Percentiles rank a stretch among this genome's conserved stretches.
Conservation (phyloP, 2,329 filamentous ascomycete species). For the Thelonectria discophora region DNA sequence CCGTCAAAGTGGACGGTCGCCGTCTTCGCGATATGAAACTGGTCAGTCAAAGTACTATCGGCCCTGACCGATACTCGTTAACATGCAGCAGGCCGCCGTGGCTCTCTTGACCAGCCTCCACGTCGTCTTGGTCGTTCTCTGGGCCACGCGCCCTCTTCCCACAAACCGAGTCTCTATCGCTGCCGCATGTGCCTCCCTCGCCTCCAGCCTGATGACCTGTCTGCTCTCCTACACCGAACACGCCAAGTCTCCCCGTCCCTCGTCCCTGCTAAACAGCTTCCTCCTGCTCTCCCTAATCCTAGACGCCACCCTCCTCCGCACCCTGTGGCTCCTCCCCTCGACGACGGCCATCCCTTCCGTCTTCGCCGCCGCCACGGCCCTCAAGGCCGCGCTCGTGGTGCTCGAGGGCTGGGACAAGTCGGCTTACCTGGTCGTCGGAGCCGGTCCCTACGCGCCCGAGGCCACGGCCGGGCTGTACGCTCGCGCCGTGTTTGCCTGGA, state of each 20-base stretch:
- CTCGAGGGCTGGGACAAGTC: constrained; percentile 53
- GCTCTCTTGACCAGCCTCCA: constrained; percentile 44
- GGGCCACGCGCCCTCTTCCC: constrained; percentile 35
- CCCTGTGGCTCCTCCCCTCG: constrained; percentile 45
- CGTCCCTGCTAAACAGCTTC: constrained; percentile 46
- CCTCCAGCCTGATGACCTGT: constrained; percentile 45
- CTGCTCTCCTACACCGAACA: constrained; percentile 47
- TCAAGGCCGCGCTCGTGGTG: constrained; percentile 49
- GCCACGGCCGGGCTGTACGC: constrained; percentile 51
- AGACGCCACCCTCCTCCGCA: constrained; percentile 47
- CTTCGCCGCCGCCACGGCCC: constrained; percentile 47
- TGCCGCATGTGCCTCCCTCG: constrained; percentile 46
- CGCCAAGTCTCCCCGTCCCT: constrained; percentile 45
- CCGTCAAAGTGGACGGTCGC: constrained; percentile 39
- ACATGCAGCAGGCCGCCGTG: constrained; percentile 33
- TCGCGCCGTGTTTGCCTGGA: constrained; percentile 51
- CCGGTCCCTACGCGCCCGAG: constrained; percentile 48
- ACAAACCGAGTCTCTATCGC: constrained; percentile 40
- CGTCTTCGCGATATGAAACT: constrained; percentile 42
- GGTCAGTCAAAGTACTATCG: constrained; percentile 29
- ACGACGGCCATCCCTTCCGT: constrained; percentile 43
- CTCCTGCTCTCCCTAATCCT: constrained; percentile 47
- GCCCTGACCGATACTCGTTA: not conserved
- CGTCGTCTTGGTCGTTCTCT: constrained; percentile 46
- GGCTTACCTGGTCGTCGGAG: constrained; percentile 41